Evolutionary conservation across 306 rosid genomes (phyloP).

Genomic region (Inga oerstediana): DNA sequence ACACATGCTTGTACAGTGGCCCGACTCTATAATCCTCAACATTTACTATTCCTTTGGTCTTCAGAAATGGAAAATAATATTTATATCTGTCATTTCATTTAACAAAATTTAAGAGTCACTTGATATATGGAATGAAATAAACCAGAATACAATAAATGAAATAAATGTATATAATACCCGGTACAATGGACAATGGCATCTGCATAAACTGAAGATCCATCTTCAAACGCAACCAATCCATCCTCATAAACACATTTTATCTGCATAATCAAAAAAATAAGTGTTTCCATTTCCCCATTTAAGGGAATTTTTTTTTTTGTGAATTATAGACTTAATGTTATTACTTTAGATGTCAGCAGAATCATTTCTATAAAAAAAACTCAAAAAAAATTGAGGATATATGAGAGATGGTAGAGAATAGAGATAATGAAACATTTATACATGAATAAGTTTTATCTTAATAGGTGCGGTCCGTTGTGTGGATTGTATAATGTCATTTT

Average conservation of each 20-base stretch:
- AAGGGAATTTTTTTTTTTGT: not conserved
- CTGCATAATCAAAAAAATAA: not conserved
- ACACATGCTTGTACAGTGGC: constrained; percentile 35
- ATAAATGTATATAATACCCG: constrained; percentile 28
- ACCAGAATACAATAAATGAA: not conserved
- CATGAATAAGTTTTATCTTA: too few relatives aligned
- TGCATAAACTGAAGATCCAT: constrained; percentile 42
- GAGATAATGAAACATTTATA: not conserved
- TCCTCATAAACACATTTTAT: constrained; percentile 36
- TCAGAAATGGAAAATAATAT: constrained; percentile 39
- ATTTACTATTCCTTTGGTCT: constrained; percentile 34
- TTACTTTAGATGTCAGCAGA: too few relatives aligned
- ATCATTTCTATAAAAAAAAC: too few relatives aligned
- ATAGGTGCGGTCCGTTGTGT: too few relatives aligned
- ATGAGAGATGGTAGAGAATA: not conserved
- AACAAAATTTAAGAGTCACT: not conserved
- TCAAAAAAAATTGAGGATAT: too few relatives aligned
- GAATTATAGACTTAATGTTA: too few relatives aligned
- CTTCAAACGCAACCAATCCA: constrained; percentile 36
- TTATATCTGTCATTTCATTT: constrained; percentile 24
- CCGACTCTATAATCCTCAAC: constrained; percentile 33
- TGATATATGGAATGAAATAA: not conserved
- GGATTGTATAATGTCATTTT: too few relatives aligned
- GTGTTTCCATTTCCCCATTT: not conserved
- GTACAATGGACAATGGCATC: constrained; percentile 42